phyloP scores from a whole-genome alignment of 192 early-diverging fungal genomes.

The Umbelopsis ramanniana region DNA sequence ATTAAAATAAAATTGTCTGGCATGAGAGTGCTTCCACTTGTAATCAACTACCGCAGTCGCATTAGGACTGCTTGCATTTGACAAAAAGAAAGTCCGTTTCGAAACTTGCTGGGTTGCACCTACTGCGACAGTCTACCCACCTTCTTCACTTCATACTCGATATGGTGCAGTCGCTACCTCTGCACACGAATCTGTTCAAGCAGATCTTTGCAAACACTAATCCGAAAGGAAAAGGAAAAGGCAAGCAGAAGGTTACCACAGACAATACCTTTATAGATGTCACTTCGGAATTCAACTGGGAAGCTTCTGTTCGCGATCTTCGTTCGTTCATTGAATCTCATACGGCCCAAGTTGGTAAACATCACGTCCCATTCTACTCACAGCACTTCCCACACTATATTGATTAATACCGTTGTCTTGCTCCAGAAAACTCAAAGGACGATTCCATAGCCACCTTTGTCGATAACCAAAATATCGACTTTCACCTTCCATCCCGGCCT shows the following conservation, averaged over 20 bases:
- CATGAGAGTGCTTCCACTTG: neutral
- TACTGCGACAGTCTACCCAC: slow-evolving; percentile 7
- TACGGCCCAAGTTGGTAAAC: neutral
- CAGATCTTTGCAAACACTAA: neutral
- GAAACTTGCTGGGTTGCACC: neutral
- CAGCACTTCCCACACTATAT: neutral
- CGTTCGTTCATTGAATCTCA: slow-evolving; percentile 1
- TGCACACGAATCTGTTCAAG: slow-evolving; percentile 5
- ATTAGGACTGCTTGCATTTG: neutral
- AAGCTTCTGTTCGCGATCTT: neutral
- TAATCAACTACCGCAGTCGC: neutral
- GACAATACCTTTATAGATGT: neutral
- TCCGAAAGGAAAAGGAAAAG: slow-evolving; percentile 11
- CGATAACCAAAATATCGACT: neutral
- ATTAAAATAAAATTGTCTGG: neutral
- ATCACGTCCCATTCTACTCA: neutral
- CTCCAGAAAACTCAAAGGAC: neutral
- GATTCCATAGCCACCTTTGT: neutral
- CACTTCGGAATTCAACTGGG: neutral
- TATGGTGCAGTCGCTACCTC: slow-evolving; percentile 1
- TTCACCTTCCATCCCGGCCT: neutral
- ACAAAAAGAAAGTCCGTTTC: slow-evolving; percentile 1
- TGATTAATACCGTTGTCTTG: neutral
- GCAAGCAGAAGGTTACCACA: neutral
- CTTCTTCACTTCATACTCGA: neutral